Base-by-base conservation (phyloP, 768 basidiomycete genomes). In the Suillus bovinus region DNA sequence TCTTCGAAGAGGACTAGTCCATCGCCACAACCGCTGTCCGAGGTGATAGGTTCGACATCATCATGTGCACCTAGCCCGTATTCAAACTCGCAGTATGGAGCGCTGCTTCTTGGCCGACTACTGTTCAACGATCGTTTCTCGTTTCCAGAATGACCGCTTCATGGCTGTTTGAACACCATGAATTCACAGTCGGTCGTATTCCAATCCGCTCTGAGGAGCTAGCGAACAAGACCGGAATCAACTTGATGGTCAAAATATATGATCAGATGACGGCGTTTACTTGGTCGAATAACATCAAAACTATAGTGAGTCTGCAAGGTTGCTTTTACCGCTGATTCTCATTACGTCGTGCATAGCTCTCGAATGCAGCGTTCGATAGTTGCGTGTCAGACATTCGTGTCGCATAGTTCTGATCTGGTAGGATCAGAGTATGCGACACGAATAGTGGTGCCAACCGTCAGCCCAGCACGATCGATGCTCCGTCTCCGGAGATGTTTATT, bases 251-350 rank as follows among this genome's bases (percentile, higher is more conserved):
- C 5, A 1, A 53, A 56, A 33, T 17, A 27, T 59, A 60, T 8
- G 55, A 60, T 29, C 2, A 27, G n/a, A 60, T 55, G 52, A 60
- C 59, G 9, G 36, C 14, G 14, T 60, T 60, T 59, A 22, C 9
- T 14, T 60, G 59, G 59, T 53, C 59, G 1, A 27, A 55, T 13
- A 2, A 8, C 4, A 31, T 31, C 1, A 14, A 59, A 27, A 1
- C 14, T 2, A 29, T 9, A 13, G 59, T 60, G 14, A 34, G 59
- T 60, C 13, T 13, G 8, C 16, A 29, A 8, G 24, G 27, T 44
- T 54, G 8, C 5, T 6, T 17, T 53, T 22, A 31, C 29, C 16
- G 7, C 58, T 11, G 11, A 5, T 53, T 5, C 58, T 59, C 38
- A 44, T 24, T 1, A 59, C 14, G 5, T 14, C 16, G 8, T 17